Evolutionary conservation across 169 alveolate genomes (phyloP).

Genomic region (Plasmodium malariae): DNA sequence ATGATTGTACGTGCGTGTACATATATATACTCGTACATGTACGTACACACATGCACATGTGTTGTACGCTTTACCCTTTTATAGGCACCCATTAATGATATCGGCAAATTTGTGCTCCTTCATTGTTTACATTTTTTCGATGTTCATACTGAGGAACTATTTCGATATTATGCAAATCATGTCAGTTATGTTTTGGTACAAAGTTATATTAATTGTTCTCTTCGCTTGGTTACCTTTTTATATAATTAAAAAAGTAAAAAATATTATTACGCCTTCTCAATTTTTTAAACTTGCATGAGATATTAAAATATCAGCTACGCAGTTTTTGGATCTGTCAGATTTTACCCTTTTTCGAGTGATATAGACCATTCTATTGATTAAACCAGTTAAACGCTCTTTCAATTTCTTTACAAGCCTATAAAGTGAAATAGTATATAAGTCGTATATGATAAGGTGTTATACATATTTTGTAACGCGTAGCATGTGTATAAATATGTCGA

Average conservation of each 20-base stretch:
- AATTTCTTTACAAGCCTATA: conserved; percentile 52
- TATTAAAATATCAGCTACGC: too few species aligned
- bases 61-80: conserved; percentile 3
- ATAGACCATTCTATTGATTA: too few species aligned
- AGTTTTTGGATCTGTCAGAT: too few species aligned
- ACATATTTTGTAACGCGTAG: not conserved
- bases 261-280: conserved; percentile 91
- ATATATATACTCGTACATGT: not conserved
- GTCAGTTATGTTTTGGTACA: conserved; percentile 91
- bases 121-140: conserved; percentile 88
- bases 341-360: too few species aligned
- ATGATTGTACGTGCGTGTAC: not conserved
- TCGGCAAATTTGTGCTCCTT: conserved; percentile 87
- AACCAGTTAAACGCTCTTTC: conserved; percentile 10
- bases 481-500: not conserved
- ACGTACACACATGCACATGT: conserved; percentile 16
- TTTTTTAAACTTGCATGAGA: conserved; percentile 84
- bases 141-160: conserved; percentile 90
- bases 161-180: conserved; percentile 92
- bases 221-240: conserved; percentile 95
- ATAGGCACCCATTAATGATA: conserved; percentile 89
- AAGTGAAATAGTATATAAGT: not conserved
- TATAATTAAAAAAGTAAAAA: conserved; percentile 87
- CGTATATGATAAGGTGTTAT: not conserved
- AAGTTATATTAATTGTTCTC: conserved; percentile 91